Conservation (phyloP, 176 grass and related monocot genomes). For the Melocanna baccifera region DNA sequence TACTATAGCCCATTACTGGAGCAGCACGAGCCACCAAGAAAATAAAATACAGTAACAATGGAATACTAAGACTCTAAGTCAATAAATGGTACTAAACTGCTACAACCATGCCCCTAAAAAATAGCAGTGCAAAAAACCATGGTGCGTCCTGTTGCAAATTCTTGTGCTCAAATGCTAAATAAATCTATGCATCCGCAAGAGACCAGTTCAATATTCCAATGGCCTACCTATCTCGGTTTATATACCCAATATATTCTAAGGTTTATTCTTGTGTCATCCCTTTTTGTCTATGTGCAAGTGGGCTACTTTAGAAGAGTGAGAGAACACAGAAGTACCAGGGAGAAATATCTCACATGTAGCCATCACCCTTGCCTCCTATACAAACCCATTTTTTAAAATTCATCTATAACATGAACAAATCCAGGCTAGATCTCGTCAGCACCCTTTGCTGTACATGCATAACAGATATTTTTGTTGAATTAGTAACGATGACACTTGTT, state of each 20-base stretch:
- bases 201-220: neutral
- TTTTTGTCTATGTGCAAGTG: slow-evolving; percentile 13
- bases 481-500: neutral
- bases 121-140: neutral
- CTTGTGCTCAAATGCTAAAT: neutral
- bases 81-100: neutral
- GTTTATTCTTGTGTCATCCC: slow-evolving; percentile 20
- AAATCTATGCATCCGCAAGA: neutral
- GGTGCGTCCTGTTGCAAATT: neutral
- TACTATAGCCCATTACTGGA: neutral
- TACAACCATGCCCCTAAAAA: neutral
- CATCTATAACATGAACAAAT: neutral
- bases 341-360: slow-evolving; percentile 30
- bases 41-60: neutral
- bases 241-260: neutral
- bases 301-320: neutral
- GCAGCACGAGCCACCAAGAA: neutral
- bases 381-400: neutral
- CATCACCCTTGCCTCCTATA: neutral
- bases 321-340: neutral
- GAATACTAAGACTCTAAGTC: neutral
- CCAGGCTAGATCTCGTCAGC: neutral
- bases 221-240: neutral
- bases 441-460: neutral
- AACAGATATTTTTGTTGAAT: neutral